Evolutionary conservation across 2,329 filamentous ascomycete species (phyloP), one percentile per base, ranked within the genome.

Genomic region (Diaporthe velutina): DNA sequence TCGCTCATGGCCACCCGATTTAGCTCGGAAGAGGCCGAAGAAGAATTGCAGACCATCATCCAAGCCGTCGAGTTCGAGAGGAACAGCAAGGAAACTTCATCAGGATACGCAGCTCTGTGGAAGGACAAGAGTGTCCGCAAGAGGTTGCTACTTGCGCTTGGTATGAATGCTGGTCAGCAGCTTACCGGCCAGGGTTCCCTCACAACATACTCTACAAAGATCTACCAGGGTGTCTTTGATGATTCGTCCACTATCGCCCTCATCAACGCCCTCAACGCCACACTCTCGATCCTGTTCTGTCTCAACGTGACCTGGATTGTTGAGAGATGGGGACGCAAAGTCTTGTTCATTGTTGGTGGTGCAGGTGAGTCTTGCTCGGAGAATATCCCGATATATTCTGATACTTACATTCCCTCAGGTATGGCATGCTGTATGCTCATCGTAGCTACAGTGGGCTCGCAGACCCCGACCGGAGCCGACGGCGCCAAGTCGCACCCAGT

Each of bases 251-350:
- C 88, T 33, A 93, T 94, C 80, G 91, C 92, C 76, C 86, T 94
- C 45, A 94, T 94, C 86, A 94, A 94, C 81, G 93, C 93, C 4
- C 85, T 94, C 71, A 94, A 94, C 80, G 92, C 92, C 66, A 94
- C 92, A 4, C 93, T 92, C 78, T 91, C 91, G 73, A 94, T 94
- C 76, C 75, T 94, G 28, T 94, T 94, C 83, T 94, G 93, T 0
- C 85, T 94, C 52, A 94, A 94, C 77, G 92, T 93, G 12, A 89
- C 92, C 48, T 94, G 93, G 92, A 93, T 92, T 9, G 91, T 93
- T 48, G 93, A 94, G 81, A 88, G 92, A 58, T 94, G 92, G 78
- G 93, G 93, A 48, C 89, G 93, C 71, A 92, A 92, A 78, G 91
- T 92, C 84, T 84, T 94, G 73, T 88, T 94, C 78, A 91, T 94